A percentile compares a stretch with the other conserved stretches of the same genome.
Conservation (phyloP, 2,329 filamentous ascomycete genomes). For the Ophiostoma ips region DNA sequence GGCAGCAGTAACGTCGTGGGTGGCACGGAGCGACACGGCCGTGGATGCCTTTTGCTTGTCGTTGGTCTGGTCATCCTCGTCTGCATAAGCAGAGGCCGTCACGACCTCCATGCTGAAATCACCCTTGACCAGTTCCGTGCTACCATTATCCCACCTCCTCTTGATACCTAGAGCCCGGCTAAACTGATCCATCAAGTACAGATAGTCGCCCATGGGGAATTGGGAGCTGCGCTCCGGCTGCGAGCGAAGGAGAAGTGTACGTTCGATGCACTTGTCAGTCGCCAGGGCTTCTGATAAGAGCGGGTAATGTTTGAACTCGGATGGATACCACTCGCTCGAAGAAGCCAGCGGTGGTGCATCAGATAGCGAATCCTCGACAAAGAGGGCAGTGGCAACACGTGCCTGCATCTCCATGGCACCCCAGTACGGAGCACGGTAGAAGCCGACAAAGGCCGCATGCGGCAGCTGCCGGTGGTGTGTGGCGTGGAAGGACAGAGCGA, state of each 20-base stretch:
- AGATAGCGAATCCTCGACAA: constrained; percentile 18
- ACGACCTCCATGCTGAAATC: constrained; percentile 37
- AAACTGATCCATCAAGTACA: constrained; percentile 61
- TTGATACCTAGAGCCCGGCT: constrained; percentile 41
- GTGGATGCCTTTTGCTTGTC: constrained; percentile 12
- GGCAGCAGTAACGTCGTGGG: constrained; percentile 26
- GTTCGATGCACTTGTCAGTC: constrained; percentile 29
- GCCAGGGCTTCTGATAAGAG: constrained; percentile 27
- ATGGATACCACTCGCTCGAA: not conserved
- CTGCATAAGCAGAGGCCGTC: constrained; percentile 39
- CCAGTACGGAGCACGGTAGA: constrained; percentile 78
- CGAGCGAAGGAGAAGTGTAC: constrained; percentile 35
- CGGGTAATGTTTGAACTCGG: constrained; percentile 13
- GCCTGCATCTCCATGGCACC: constrained; percentile 80
- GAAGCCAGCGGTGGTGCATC: constrained; percentile 22
- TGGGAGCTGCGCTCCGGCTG: constrained; percentile 41
- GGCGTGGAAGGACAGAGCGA: constrained; percentile 54
- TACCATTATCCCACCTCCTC: constrained; percentile 14
- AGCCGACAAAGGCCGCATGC: constrained; percentile 64
- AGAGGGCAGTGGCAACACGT: constrained; percentile 48
- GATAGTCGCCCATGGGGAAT: constrained; percentile 74
- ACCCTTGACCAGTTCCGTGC: constrained; percentile 17
- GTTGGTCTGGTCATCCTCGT: not conserved
- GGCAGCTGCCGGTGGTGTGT: constrained; percentile 47
- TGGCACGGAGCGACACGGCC: constrained; percentile 28